Evolutionary conservation across 495 filamentous ascomycete species (phyloP).

Genomic region (Penicillium samsonianum): DNA sequence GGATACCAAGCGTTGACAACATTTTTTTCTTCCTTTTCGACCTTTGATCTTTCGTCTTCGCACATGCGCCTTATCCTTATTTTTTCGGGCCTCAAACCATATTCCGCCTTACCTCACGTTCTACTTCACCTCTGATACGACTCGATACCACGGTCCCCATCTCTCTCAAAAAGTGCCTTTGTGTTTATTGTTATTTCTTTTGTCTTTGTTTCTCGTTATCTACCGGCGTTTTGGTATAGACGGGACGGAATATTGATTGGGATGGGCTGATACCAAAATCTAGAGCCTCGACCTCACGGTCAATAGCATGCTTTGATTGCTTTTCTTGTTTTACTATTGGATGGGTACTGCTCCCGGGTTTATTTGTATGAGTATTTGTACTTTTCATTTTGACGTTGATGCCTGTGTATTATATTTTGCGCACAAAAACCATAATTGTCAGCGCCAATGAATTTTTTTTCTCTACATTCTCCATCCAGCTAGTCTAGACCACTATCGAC

Average conservation of each 20-base stretch:
- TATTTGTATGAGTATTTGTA: constrained; percentile 21
- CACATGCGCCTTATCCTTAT: constrained; percentile 18
- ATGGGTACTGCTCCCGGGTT: constrained; percentile 12
- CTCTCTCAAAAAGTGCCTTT: constrained; percentile 36
- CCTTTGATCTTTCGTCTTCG: constrained; percentile 17
- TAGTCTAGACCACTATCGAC: constrained; percentile 19
- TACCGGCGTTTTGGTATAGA: constrained; percentile 49
- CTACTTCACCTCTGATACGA: constrained; percentile 31
- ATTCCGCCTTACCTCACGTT: constrained; percentile 14
- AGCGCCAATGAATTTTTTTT: constrained; percentile 15
- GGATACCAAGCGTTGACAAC: constrained; percentile 30
- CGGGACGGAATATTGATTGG: constrained; percentile 41
- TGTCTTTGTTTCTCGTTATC: constrained; percentile 19
- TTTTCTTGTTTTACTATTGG: constrained; percentile 29
- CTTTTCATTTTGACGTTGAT: constrained; percentile 16
- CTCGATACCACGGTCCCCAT: constrained; percentile 33
- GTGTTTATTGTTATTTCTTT: constrained; percentile 23
- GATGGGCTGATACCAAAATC: constrained; percentile 51
- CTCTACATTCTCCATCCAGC: constrained; percentile 3
- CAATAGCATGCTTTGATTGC: constrained; percentile 31
- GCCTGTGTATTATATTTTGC: constrained; percentile 27
- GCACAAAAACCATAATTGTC: constrained; percentile 12
- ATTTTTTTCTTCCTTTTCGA: constrained; percentile 13
- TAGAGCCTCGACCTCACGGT: constrained; percentile 51
- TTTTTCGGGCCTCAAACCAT: constrained; percentile 14